Base-by-base conservation (phyloP, 129 eudicot species). In the Pittosporum tobira region DNA sequence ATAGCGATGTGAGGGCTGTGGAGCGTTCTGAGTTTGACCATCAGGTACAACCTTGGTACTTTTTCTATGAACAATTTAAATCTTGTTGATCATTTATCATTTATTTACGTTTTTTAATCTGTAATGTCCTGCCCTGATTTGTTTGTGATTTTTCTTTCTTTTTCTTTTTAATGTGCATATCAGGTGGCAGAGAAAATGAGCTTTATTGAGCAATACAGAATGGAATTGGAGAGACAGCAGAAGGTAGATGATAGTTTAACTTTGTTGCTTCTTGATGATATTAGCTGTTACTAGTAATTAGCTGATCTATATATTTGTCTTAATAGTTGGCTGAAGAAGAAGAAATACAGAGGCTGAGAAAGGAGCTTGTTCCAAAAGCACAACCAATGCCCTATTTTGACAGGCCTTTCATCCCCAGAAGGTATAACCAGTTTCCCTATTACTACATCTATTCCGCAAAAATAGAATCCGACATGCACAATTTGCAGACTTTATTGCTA, bases 371-470 rank as follows among this genome's bases (percentile, higher is more conserved):
- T 59, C 99, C 96, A 12, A 91, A 65, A 75, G 99, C 99, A 65
- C 99, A 91, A 65, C 99, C 96, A 6, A 80, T 91, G 96, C 99
- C 99, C 26, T 91, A 81, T 52, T 91, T 91, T 31, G 91, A 91
- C 72, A 72, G 90, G 68, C 99, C 99, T 51, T 91, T 91, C 67
- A 38, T 87, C 65, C 99, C 99, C 6, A 87, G 79, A 75, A 83
- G 99, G 97, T 85, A 73, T 51, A 25, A n/a, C n/a, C n/a, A n/a
- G n/a, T n/a, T n/a, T n/a, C n/a, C n/a, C n/a, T n/a, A n/a, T n/a
- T n/a, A n/a, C n/a, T n/a, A n/a, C n/a, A n/a, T n/a, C n/a, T n/a
- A n/a, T n/a, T n/a, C n/a, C n/a, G n/a, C n/a, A n/a, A n/a, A n/a
- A n/a, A n/a, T n/a, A n/a, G n/a, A n/a, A n/a, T n/a, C n/a, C n/a